phyloP scores from a whole-genome alignment of 257 asterid species.

The Solanum verrucosum region DNA sequence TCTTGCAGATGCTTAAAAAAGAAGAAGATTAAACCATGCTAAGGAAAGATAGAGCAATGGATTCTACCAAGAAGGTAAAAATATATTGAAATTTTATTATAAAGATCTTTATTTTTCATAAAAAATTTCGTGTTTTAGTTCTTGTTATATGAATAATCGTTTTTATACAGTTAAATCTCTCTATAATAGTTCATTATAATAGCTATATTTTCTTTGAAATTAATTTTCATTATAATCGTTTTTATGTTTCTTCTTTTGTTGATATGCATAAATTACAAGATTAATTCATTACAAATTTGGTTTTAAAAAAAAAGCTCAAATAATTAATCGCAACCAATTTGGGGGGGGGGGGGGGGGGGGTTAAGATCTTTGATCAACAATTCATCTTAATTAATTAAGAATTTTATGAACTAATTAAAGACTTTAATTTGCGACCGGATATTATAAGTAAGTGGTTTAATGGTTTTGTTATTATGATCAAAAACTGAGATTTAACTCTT shows the following conservation, averaged over 20 bases:
- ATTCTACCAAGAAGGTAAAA: not conserved
- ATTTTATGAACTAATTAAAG: not conserved
- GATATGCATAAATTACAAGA: not conserved
- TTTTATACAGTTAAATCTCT: not conserved
- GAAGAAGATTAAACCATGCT: not conserved
- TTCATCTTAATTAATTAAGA: not conserved
- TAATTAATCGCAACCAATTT: not conserved
- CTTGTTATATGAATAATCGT: not conserved
- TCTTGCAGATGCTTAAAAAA: not conserved
- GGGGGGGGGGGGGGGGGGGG: too few species aligned
- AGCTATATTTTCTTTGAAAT: not conserved
- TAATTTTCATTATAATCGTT: too few species aligned
- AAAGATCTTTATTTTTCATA: not conserved
- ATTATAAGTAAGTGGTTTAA: not conserved
- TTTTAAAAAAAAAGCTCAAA: not conserved
- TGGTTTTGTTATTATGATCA: not conserved
- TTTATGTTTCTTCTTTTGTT: not conserved
- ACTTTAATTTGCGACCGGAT: not conserved
- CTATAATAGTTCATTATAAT: not conserved
- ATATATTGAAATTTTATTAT: not conserved
- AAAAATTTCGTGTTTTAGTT: not conserved
- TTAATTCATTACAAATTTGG: not conserved
- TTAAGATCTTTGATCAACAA: not conserved
- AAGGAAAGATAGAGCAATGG: not conserved
- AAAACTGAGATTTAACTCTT: not conserved